Evolutionary conservation across 2,329 filamentous ascomycete species (phyloP).

Genomic region (Talaromyces funiculosus): DNA sequence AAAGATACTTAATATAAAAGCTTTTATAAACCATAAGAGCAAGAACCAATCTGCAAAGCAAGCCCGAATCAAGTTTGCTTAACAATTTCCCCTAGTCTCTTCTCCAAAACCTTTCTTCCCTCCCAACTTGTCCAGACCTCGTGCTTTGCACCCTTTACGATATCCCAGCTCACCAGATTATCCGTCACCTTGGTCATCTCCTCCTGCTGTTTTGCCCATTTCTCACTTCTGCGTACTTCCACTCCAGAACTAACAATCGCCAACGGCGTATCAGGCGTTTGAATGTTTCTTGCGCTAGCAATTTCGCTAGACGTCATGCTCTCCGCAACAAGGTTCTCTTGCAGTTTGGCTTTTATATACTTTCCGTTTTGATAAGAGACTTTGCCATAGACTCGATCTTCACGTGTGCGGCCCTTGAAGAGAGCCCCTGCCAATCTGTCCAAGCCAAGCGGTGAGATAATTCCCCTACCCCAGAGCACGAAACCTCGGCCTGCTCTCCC

Average conservation of each 20-base stretch:
- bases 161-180: slow-evolving; percentile 76
- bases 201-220: slow-evolving; percentile 80
- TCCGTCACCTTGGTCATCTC: slow-evolving; percentile 76
- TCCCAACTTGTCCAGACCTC: slow-evolving; percentile 74
- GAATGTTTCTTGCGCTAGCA: slow-evolving; percentile 66
- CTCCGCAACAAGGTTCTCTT: slow-evolving; percentile 83
- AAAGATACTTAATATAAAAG: background rate
- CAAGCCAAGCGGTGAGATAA: slow-evolving; percentile 80
- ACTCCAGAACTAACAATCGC: slow-evolving; percentile 77
- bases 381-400: slow-evolving; percentile 79
- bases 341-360: slow-evolving; percentile 81
- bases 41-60: background rate
- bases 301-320: slow-evolving; percentile 82
- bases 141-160: slow-evolving; percentile 77
- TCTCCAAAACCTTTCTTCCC: slow-evolving; percentile 71
- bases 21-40: background rate
- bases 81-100: slow-evolving; percentile 62
- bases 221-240: slow-evolving; percentile 57
- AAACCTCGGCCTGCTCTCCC: slow-evolving; percentile 69
- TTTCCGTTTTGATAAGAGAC: slow-evolving; percentile 74
- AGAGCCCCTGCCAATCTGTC: slow-evolving; percentile 74
- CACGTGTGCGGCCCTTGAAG: slow-evolving; percentile 70
- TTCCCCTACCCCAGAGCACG: slow-evolving; percentile 75
- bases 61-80: background rate
- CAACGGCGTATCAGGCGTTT: slow-evolving; percentile 63